phyloP scores from a whole-genome alignment of 768 basidiomycete genomes.

The Kwoniella bestiolae region DNA sequence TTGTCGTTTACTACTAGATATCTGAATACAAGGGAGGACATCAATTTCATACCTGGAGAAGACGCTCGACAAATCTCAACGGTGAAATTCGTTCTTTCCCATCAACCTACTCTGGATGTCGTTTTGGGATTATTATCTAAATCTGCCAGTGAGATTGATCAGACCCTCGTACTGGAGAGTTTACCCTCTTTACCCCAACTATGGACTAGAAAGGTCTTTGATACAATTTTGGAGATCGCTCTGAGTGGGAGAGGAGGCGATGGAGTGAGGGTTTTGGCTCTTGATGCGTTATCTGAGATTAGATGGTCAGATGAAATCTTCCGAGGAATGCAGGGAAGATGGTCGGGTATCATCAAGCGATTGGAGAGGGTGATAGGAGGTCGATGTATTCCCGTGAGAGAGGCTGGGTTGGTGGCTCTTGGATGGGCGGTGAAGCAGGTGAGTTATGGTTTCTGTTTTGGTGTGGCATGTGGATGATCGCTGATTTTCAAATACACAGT shows the following conservation, averaged over 20 bases:
- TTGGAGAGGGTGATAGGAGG: background rate
- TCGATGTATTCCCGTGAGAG: constrained; percentile 36
- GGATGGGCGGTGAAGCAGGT: constrained; percentile 28
- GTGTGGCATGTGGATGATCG: background rate
- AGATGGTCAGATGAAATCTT: constrained; percentile 3
- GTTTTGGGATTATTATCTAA: constrained; percentile 1
- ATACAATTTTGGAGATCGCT: constrained; percentile 21
- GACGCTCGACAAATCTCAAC: constrained; percentile 4
- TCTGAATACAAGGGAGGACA: background rate
- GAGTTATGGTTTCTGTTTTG: background rate
- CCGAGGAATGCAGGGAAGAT: background rate
- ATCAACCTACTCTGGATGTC: background rate
- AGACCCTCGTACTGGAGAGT: constrained; percentile 14
- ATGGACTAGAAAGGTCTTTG: constrained; percentile 12
- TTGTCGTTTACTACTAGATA: background rate
- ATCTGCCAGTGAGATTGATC: constrained; percentile 17
- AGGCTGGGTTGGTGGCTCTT: constrained; percentile 38
- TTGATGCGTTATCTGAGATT: constrained; percentile 23
- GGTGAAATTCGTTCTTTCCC: background rate
- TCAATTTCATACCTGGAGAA: constrained; percentile 1
- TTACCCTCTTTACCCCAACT: background rate
- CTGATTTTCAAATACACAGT: background rate
- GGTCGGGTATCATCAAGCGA: background rate
- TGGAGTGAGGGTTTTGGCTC: constrained; percentile 21
- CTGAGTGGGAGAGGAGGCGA: constrained; percentile 6